phyloP scores from a whole-genome alignment of 2,329 filamentous ascomycete genomes.

The Sclerotinia sclerotiorum region DNA sequence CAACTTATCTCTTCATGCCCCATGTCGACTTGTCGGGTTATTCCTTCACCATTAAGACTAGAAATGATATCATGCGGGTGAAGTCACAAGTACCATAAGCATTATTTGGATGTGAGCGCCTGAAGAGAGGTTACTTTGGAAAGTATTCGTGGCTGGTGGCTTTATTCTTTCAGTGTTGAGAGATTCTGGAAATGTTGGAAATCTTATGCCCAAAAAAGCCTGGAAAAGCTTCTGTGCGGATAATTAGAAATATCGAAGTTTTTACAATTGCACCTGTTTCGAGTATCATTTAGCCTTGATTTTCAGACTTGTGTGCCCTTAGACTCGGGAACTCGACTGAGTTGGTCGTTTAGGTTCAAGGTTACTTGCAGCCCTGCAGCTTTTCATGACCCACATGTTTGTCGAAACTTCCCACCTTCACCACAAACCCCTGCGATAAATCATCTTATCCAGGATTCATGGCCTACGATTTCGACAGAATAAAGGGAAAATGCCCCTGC shows the following conservation, averaged over 20 bases:
- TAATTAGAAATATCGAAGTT: background rate
- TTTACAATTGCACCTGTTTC: background rate
- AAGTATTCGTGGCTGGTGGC: slow-evolving; percentile 1
- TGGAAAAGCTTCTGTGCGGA: background rate
- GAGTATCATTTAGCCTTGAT: slow-evolving; percentile 12
- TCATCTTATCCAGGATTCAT: slow-evolving; percentile 4
- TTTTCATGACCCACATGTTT: background rate
- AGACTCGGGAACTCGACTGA: slow-evolving; percentile 1
- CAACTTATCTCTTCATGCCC: slow-evolving; percentile 14
- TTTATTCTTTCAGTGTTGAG: background rate
- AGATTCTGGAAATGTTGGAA: background rate
- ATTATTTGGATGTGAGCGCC: background rate
- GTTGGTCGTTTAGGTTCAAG: slow-evolving; percentile 2
- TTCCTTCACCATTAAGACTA: background rate
- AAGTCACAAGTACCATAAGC: background rate
- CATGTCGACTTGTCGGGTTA: background rate
- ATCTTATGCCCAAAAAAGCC: background rate
- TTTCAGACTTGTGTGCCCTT: background rate
- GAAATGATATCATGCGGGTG: slow-evolving; percentile 19
- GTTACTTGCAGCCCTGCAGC: slow-evolving; percentile 10
- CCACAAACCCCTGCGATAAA: background rate
- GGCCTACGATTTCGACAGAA: background rate
- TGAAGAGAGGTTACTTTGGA: background rate
- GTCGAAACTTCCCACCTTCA: background rate
- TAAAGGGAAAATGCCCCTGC: background rate